phyloP scores from a whole-genome alignment of 768 basidiomycete species.

The Pseudohyphozyma bogoriensis region DNA sequence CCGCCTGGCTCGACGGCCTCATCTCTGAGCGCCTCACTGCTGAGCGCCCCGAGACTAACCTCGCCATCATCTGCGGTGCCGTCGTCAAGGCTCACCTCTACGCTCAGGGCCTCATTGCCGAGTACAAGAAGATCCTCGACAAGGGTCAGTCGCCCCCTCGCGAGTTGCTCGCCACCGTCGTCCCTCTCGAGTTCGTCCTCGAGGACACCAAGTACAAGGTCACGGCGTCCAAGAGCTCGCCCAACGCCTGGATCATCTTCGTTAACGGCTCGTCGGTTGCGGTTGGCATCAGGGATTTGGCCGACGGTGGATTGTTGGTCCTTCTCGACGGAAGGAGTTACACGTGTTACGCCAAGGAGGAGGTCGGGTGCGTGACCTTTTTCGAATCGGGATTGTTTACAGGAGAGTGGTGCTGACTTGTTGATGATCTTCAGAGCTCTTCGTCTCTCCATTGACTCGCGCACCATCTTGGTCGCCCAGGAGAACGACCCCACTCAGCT shows the following conservation, averaged over 20 bases:
- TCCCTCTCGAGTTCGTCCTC: conserved; percentile 62
- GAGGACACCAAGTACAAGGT: conserved; percentile 91
- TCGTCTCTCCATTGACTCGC: conserved; percentile 85
- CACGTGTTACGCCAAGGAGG: conserved; percentile 95
- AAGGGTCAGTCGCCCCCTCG: conserved; percentile 96
- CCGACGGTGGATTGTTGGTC: conserved; percentile 88
- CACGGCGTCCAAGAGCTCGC: conserved; percentile 83
- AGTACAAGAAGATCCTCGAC: conserved; percentile 90
- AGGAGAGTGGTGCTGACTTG: background rate
- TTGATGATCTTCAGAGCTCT: conserved; percentile 16
- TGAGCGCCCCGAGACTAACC: conserved; percentile 81
- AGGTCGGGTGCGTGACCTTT: conserved; percentile 51
- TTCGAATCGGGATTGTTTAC: background rate
- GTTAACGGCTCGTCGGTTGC: conserved; percentile 87
- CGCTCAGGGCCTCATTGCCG: conserved; percentile 76
- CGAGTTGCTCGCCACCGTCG: conserved; percentile 86
- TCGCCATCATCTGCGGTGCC: conserved; percentile 92
- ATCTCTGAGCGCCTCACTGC: conserved; percentile 97
- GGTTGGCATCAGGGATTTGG: conserved; percentile 83
- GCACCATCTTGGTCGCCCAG: conserved; percentile 97
- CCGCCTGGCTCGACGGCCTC: conserved; percentile 94
- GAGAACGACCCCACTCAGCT: conserved; percentile 98
- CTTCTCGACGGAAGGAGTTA: conserved; percentile 88
- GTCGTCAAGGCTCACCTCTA: conserved; percentile 89
- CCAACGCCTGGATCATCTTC: conserved; percentile 83